These are phyloP conservation scores for Colletotrichum theobromicola DNA, from an alignment of 2,329 filamentous ascomycete genomes.

Conservation along the genomic window DNA sequence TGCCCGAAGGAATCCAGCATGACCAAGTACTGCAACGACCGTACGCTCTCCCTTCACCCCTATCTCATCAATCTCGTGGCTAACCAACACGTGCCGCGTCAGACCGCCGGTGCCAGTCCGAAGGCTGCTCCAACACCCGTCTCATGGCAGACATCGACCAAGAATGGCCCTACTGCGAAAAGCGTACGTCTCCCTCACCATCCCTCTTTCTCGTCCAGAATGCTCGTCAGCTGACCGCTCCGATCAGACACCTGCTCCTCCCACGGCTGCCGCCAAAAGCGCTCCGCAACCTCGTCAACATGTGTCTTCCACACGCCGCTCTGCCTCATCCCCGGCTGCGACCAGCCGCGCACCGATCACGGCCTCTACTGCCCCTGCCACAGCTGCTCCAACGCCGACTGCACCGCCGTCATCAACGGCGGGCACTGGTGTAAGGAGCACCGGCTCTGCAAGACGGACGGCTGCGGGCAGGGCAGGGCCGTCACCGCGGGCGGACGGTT, in stretches of 20 bases:
- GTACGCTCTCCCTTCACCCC: not conserved
- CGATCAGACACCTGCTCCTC: conserved; percentile 21
- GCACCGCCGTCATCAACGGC: conserved; percentile 17
- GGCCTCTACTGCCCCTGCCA: conserved; percentile 21
- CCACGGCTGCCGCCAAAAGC: conserved; percentile 16
- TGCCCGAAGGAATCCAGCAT: conserved; percentile 11
- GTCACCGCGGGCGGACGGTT: not conserved
- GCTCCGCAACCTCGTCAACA: not conserved
- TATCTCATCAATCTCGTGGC: not conserved
- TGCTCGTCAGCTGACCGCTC: not conserved
- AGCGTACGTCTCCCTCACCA: conserved; percentile 1
- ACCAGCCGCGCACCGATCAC: not conserved
- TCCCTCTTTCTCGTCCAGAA: not conserved
- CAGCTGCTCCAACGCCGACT: conserved; percentile 18
- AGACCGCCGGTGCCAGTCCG: conserved; percentile 19
- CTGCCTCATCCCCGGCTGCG: conserved; percentile 22
- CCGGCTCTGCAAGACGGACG: conserved; percentile 20
- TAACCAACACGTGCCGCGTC: not conserved
- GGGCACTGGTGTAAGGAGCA: conserved; percentile 24
- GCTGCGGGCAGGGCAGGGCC: not conserved
- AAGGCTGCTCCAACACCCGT: conserved; percentile 10
- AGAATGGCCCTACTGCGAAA: conserved; percentile 22
- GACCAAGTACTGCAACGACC: conserved; percentile 22
- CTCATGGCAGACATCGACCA: conserved; percentile 10
- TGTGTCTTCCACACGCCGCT: conserved; percentile 21